Conservation (phyloP, 306 rosid genomes). For the Inga laurina region DNA sequence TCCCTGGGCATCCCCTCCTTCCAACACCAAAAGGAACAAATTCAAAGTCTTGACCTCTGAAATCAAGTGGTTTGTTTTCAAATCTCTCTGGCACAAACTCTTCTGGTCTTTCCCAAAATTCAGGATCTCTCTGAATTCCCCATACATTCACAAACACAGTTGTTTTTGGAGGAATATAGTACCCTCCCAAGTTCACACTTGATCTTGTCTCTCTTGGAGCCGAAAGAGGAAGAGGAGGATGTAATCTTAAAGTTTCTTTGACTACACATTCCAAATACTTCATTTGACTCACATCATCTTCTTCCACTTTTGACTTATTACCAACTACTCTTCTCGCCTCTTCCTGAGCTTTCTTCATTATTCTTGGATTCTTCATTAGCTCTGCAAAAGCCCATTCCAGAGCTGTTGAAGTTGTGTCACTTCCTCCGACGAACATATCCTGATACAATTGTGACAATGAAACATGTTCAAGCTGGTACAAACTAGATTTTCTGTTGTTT, state of each 20-base stretch:
- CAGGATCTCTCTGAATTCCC: constrained; percentile 25
- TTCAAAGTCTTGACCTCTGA: neutral
- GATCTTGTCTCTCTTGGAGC: constrained; percentile 33
- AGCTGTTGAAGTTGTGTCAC: neutral
- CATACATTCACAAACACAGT: constrained; percentile 33
- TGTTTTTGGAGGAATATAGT: constrained; percentile 36
- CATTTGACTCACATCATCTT: constrained; percentile 42
- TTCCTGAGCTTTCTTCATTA: constrained; percentile 36
- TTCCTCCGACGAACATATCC: constrained; percentile 24
- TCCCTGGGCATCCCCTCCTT: constrained; percentile 29
- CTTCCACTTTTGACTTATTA: constrained; percentile 24
- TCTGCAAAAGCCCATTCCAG: constrained; percentile 14
- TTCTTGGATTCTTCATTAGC: neutral
- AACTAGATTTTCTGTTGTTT: neutral
- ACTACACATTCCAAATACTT: constrained; percentile 42
- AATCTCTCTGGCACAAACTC: constrained; percentile 6
- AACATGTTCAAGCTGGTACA: neutral
- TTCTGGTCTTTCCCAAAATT: neutral
- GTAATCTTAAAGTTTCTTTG: constrained; percentile 33
- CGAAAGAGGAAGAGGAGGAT: constrained; percentile 41
- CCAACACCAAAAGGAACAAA: neutral
- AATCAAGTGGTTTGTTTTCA: neutral
- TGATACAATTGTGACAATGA: neutral
- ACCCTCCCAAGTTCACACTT: constrained; percentile 26
- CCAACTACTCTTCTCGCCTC: constrained; percentile 41